Evolutionary conservation across 148 eudicot genomes (phyloP).

Genomic region (Cornus kousa): DNA sequence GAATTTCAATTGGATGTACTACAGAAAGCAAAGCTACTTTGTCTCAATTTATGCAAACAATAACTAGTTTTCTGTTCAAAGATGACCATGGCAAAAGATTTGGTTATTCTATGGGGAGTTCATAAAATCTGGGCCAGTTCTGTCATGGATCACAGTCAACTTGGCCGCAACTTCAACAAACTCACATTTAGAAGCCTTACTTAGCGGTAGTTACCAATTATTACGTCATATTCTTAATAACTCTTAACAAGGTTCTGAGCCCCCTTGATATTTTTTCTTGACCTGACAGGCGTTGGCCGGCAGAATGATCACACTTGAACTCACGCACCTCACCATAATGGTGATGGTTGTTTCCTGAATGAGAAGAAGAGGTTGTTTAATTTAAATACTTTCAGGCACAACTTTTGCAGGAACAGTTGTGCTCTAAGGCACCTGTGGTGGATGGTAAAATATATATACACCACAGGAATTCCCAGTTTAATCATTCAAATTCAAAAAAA

Average conservation of each 20-base stretch:
- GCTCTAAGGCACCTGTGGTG: too few species aligned
- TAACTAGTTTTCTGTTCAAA: background rate
- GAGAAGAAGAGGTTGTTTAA: too few species aligned
- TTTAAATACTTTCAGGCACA: too few species aligned
- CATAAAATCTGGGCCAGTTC: background rate
- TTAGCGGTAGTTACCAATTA: background rate
- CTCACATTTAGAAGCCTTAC: background rate
- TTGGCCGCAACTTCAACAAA: background rate
- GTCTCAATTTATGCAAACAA: background rate
- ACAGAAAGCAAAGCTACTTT: background rate
- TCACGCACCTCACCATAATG: too few species aligned
- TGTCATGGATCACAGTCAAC: conserved; percentile 3
- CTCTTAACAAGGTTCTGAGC: background rate
- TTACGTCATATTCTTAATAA: background rate
- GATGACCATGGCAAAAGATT: background rate
- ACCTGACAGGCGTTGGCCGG: background rate
- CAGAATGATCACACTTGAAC: too few species aligned
- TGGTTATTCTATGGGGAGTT: background rate
- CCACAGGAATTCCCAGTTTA: too few species aligned
- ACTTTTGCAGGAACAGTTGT: too few species aligned
- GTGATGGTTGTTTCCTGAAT: too few species aligned
- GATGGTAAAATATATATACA: too few species aligned
- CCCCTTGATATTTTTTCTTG: conserved; percentile 3
- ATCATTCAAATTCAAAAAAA: too few species aligned
- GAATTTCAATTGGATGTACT: background rate